These are phyloP conservation scores for Pelargonium cotyledonis DNA, from an alignment of 441 rosid genomes.

Conservation along the genomic window DNA sequence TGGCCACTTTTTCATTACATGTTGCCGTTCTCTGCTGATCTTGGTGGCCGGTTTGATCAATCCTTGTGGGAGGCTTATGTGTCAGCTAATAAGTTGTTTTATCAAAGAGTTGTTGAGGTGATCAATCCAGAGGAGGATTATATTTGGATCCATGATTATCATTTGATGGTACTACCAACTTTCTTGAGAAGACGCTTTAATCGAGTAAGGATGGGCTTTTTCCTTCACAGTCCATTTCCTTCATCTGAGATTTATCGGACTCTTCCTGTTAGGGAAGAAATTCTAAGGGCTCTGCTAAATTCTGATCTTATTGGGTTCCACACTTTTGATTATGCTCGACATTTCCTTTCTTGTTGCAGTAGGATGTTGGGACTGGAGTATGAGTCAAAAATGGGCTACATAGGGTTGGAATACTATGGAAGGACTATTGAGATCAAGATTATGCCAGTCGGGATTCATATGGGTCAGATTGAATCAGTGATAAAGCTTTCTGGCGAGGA, in stretches of 20 bases:
- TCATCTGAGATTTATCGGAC: conserved; percentile 44
- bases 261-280: conserved; percentile 47
- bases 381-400: conserved; percentile 44
- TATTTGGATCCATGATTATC: conserved; percentile 52
- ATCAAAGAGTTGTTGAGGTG: conserved; percentile 41
- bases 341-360: conserved; percentile 51
- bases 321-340: conserved; percentile 33
- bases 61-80: conserved; percentile 50
- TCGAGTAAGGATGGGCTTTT: conserved; percentile 45
- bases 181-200: conserved; percentile 44
- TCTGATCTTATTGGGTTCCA: conserved; percentile 49
- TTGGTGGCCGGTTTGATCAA: conserved; percentile 42
- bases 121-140: conserved; percentile 46
- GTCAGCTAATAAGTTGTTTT: conserved; percentile 41
- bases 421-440: conserved; percentile 44
- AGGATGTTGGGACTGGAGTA: conserved; percentile 48
- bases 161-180: conserved; percentile 49
- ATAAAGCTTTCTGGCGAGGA: conserved; percentile 39
- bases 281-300: conserved; percentile 43
- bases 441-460: conserved; percentile 49
- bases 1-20: conserved; percentile 51
- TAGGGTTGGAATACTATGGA: conserved; percentile 35
- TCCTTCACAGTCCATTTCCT: conserved; percentile 49
- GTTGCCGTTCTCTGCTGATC: conserved; percentile 47
- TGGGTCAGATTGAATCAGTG: conserved; percentile 41